phyloP scores from a whole-genome alignment of 2,329 filamentous ascomycete species.

The Bipolaris oryzae region DNA sequence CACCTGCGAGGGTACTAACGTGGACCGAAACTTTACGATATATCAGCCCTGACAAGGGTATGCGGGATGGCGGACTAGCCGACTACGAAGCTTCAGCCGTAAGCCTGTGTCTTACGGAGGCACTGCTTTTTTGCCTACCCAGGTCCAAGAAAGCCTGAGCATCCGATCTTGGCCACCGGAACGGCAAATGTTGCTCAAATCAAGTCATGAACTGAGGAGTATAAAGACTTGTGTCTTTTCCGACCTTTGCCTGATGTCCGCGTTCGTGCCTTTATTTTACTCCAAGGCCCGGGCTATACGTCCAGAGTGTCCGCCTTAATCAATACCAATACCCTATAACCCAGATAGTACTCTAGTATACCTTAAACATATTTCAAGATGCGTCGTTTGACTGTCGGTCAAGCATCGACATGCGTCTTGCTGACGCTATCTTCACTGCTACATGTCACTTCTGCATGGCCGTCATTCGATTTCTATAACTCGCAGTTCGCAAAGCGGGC shows the following conservation, averaged over 20 bases:
- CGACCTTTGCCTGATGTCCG: background rate
- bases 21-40: background rate
- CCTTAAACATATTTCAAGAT: background rate
- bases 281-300: background rate
- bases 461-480: slow-evolving; percentile 21
- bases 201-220: background rate
- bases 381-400: slow-evolving; percentile 8
- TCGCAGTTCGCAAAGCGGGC: slow-evolving; percentile 21
- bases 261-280: too few species aligned
- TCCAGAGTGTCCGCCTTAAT: background rate
- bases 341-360: too few species aligned
- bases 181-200: background rate
- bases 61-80: slow-evolving; percentile 3
- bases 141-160: slow-evolving; percentile 1
- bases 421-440: slow-evolving; percentile 14
- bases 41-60: background rate
- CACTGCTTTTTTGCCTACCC: background rate
- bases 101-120: background rate
- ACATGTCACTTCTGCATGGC: slow-evolving; percentile 18
- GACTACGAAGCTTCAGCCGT: background rate
- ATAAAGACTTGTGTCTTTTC: slow-evolving; percentile 6
- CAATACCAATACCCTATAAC: too few species aligned
- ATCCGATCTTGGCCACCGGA: slow-evolving; percentile 1
- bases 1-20: background rate
- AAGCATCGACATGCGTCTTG: slow-evolving; percentile 11